These are phyloP conservation scores for Aspergillus felis DNA, from an alignment of 2,329 filamentous ascomycete genomes.

Conservation along the genomic window DNA sequence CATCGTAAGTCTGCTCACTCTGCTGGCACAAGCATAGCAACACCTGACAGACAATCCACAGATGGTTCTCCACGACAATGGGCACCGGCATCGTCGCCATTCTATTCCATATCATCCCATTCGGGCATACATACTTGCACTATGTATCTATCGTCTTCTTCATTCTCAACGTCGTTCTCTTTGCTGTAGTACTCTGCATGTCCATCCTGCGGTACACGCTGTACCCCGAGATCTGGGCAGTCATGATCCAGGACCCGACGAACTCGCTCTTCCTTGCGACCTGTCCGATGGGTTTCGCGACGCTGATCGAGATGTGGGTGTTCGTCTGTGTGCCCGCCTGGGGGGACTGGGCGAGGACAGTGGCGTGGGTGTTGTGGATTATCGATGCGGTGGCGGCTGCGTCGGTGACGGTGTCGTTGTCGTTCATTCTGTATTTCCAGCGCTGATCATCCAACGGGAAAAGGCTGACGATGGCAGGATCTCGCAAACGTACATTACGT, in stretches of 20 bases:
- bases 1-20: constrained; percentile 43
- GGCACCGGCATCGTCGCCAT: constrained; percentile 66
- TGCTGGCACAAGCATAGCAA: not conserved
- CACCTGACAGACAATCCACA: constrained; percentile 9
- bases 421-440: constrained; percentile 52
- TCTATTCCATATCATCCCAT: constrained; percentile 60
- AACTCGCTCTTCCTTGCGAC: constrained; percentile 64
- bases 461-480: constrained; percentile 33
- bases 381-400: constrained; percentile 46
- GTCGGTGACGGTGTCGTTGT: constrained; percentile 42
- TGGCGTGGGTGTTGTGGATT: constrained; percentile 51
- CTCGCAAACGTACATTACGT: constrained; percentile 27
- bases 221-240: constrained; percentile 60
- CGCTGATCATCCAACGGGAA: not conserved
- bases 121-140: constrained; percentile 55
- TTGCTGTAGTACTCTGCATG: constrained; percentile 52
- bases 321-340: constrained; percentile 54
- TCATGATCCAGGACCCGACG: constrained; percentile 61
- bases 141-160: constrained; percentile 61
- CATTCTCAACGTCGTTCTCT: constrained; percentile 56
- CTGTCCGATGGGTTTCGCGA: constrained; percentile 62
- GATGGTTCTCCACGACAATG: constrained; percentile 62
- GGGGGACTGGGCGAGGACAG: constrained; percentile 49
- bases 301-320: constrained; percentile 61
- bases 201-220: constrained; percentile 57